Conservation (phyloP, 2,329 filamentous ascomycete species). For the Microdochium nivale region DNA sequence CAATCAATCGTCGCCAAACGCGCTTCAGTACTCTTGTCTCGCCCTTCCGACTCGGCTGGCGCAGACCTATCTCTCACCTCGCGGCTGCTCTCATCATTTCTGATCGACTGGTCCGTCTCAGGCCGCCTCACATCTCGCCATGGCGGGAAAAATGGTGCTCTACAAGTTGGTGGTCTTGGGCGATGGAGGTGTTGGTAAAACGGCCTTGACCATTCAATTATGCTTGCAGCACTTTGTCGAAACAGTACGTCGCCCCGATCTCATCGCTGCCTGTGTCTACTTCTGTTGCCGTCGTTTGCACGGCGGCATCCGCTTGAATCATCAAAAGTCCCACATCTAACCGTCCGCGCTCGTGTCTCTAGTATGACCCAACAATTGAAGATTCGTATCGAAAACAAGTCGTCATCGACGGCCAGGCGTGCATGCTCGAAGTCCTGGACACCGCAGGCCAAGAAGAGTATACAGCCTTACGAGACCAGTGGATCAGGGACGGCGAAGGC, state of each 20-base stretch:
- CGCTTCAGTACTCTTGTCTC: background rate
- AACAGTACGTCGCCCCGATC: conserved; percentile 51
- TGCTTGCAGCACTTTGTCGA: conserved; percentile 98
- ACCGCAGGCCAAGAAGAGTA: conserved; percentile 98
- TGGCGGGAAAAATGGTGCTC: conserved; percentile 90
- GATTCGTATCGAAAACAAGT: conserved; percentile 84
- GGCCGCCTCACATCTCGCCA: conserved; percentile 30
- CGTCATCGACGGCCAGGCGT: conserved; percentile 88
- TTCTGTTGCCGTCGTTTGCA: conserved; percentile 4
- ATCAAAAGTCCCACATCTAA: conserved; percentile 1
- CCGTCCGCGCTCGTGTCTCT: conserved; percentile 5
- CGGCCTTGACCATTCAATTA: conserved; percentile 89
- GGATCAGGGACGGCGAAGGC: conserved; percentile 95
- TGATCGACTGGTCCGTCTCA: conserved; percentile 13
- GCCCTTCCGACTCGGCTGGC: background rate
- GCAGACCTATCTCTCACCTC: background rate
- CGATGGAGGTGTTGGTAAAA: conserved; percentile 91
- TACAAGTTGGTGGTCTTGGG: conserved; percentile 95
- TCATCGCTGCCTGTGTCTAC: background rate
- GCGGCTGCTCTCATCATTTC: background rate
- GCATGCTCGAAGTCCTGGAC: conserved; percentile 95
- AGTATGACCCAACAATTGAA: conserved; percentile 85
- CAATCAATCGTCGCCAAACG: background rate
- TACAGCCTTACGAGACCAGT: conserved; percentile 91
- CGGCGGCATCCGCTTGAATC: background rate